phyloP scores from a whole-genome alignment of 345 rosid species.

The Eucalyptus curtisii region DNA sequence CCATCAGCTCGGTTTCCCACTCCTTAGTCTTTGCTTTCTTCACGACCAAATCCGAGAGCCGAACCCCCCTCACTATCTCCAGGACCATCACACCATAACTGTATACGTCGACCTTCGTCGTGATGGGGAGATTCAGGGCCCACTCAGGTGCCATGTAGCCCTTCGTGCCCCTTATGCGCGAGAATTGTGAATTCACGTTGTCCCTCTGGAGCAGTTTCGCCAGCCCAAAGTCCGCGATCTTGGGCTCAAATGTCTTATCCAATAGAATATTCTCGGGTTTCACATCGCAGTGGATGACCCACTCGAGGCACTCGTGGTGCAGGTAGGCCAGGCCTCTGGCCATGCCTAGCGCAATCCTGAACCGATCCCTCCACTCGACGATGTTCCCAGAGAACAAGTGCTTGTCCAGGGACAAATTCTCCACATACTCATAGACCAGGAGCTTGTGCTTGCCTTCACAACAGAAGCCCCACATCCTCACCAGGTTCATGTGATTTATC shows the following conservation, averaged over 20 bases:
- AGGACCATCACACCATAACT: slow-evolving; percentile 28
- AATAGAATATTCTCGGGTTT: slow-evolving; percentile 56
- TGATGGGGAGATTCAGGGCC: slow-evolving; percentile 22
- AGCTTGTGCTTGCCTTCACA: slow-evolving; percentile 23
- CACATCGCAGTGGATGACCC: slow-evolving; percentile 50
- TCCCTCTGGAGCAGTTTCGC: slow-evolving; percentile 28
- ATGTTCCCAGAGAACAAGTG: slow-evolving; percentile 14
- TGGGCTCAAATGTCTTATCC: slow-evolving; percentile 29
- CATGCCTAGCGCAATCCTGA: slow-evolving; percentile 39
- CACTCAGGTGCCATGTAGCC: slow-evolving; percentile 33
- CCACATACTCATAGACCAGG: slow-evolving; percentile 36
- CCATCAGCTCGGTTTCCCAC: slow-evolving; percentile 15
- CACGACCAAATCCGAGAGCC: slow-evolving; percentile 10
- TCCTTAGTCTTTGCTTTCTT: not conserved
- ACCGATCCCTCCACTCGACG: slow-evolving; percentile 39
- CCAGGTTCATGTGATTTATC: slow-evolving; percentile 46
- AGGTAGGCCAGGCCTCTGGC: slow-evolving; percentile 48
- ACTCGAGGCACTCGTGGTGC: slow-evolving; percentile 48
- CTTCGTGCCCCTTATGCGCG: slow-evolving; percentile 19
- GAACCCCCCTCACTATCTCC: slow-evolving; percentile 24
- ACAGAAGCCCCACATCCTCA: slow-evolving; percentile 44
- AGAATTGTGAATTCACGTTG: not conserved
- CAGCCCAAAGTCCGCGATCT: slow-evolving; percentile 41
- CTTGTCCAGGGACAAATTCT: slow-evolving; percentile 32
- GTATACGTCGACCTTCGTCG: slow-evolving; percentile 26